Conservation (phyloP, 768 basidiomycete species). For the Mycena belliarum region DNA sequence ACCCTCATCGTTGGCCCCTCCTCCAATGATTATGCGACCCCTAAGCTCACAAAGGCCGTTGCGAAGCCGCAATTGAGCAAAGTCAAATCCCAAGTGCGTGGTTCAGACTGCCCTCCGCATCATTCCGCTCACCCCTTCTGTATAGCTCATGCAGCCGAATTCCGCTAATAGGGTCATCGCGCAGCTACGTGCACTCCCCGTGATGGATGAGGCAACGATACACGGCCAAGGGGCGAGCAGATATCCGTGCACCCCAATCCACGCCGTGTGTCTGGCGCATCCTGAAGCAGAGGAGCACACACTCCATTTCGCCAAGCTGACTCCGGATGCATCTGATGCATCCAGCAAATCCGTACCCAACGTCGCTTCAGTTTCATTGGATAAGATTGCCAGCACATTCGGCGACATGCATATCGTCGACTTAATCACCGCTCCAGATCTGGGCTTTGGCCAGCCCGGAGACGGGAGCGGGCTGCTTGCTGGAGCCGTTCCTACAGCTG, state of each 20-base stretch:
- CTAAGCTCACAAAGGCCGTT: constrained; percentile 40
- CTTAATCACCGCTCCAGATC: constrained; percentile 58
- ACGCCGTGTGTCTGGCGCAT: constrained; percentile 71
- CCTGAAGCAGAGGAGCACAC: constrained; percentile 63
- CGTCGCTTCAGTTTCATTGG: constrained; percentile 50
- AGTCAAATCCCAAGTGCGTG: constrained; percentile 49
- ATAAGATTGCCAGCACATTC: constrained; percentile 51
- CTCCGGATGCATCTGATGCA: constrained; percentile 17
- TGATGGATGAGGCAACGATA: constrained; percentile 33
- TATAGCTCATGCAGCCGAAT: constrained; percentile 63
- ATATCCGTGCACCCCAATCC: constrained; percentile 52
- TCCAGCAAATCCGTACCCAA: constrained; percentile 30
- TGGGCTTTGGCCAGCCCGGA: constrained; percentile 78
- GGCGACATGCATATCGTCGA: constrained; percentile 63
- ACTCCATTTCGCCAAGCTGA: constrained; percentile 57
- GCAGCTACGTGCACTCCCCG: constrained; percentile 67
- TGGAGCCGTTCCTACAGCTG: constrained; percentile 75
- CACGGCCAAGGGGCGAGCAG: constrained; percentile 20
- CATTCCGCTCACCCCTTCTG: too few species aligned
- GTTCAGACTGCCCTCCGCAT: background rate
- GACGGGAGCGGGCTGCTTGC: constrained; percentile 65
- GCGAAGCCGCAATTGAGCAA: constrained; percentile 59
- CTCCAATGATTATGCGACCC: constrained; percentile 29
- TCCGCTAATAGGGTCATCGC: constrained; percentile 70
- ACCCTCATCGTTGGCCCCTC: constrained; percentile 66